Evolutionary conservation across 2,329 filamentous ascomycete species (phyloP).

Genomic region (Alternaria triticimaculans): DNA sequence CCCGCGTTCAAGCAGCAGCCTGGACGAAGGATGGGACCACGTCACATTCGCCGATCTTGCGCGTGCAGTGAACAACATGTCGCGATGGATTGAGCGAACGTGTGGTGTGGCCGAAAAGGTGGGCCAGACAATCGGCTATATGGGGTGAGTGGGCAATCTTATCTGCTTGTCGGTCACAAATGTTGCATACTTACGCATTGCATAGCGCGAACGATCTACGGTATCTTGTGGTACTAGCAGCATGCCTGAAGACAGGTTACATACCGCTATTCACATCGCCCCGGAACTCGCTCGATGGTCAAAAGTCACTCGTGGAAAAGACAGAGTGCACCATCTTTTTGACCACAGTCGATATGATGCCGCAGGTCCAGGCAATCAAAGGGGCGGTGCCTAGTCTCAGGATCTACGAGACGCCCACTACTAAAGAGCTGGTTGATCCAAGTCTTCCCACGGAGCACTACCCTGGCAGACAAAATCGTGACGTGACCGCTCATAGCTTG

Average conservation of each 20-base stretch:
- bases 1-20: not conserved
- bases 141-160: not conserved
- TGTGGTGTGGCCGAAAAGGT: not conserved
- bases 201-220: not conserved
- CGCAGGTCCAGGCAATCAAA: not conserved
- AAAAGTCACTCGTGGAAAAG: not conserved
- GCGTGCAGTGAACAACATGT: not conserved
- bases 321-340: not conserved
- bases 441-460: not conserved
- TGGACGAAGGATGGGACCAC: not conserved
- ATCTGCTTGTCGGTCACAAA: fast-evolving
- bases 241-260: slow-evolving; percentile 2
- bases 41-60: not conserved
- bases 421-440: not conserved
- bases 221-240: slow-evolving; percentile 2
- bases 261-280: slow-evolving; percentile 4
- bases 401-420: not conserved
- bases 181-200: not conserved
- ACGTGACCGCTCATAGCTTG: not conserved
- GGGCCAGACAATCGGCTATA: slow-evolving; percentile 2
- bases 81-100: not conserved
- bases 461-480: not conserved
- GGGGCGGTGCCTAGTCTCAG: not conserved
- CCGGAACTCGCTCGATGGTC: not conserved
- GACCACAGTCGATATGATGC: not conserved